Percentiles rank a stretch among this genome's conserved stretches.
phyloP scores from a whole-genome alignment of 1,284 basidiomycete genomes.

The Gomphus bonarii region DNA sequence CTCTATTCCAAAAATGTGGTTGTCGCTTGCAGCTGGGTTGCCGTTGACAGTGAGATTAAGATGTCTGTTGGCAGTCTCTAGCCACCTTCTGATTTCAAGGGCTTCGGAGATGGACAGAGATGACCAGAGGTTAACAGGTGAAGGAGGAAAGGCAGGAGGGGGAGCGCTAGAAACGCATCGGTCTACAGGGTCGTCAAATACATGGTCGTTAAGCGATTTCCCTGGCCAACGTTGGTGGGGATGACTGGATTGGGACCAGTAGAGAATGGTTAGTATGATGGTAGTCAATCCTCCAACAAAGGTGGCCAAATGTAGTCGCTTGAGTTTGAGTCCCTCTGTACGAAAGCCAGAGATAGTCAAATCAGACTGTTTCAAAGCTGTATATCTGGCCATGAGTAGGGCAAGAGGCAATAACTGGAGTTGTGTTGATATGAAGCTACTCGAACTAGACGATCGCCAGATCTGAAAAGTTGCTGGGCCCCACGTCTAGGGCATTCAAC shows the following conservation, averaged over 20 bases:
- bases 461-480: too few species aligned
- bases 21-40: slow-evolving; percentile 28
- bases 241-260: background rate
- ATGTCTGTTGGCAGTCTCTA: slow-evolving; percentile 28
- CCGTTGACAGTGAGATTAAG: slow-evolving; percentile 38
- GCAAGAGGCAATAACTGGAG: too few species aligned
- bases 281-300: background rate
- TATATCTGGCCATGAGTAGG: too few species aligned
- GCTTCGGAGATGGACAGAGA: slow-evolving; percentile 36
- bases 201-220: background rate
- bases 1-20: slow-evolving; percentile 40
- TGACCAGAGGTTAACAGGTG: slow-evolving; percentile 32
- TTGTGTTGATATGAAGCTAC: too few species aligned
- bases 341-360: background rate
- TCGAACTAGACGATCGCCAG: too few species aligned
- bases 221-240: background rate
- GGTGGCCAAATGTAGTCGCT: background rate
- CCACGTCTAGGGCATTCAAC: too few species aligned
- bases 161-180: background rate
- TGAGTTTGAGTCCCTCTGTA: background rate
- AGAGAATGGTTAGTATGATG: background rate
- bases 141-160: background rate
- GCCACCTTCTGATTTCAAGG: slow-evolving; percentile 34
- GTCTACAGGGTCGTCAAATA: background rate
- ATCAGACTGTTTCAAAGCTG: background rate